Conservation (phyloP, 163 green algal genomes). For the Chloroidium sp. region DNA sequence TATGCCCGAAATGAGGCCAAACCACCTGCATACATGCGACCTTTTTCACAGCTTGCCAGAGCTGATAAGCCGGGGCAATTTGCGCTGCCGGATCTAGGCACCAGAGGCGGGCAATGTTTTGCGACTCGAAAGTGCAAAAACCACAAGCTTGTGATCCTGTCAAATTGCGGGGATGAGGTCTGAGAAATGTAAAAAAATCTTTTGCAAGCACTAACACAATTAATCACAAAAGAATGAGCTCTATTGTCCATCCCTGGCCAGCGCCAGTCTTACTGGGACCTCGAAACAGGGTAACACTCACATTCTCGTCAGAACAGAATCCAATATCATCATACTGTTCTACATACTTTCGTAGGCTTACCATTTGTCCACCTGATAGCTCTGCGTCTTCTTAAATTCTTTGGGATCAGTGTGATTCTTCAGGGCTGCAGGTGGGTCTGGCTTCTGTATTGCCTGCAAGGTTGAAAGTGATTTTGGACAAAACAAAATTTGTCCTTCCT, state of each 20-base stretch:
- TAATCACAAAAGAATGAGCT: no score
- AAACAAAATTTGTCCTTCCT: neutral
- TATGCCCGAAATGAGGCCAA: conserved; percentile 22
- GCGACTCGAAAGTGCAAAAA: no score
- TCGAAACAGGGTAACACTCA: no score
- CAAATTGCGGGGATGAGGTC: no score
- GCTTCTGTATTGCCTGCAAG: conserved; percentile 27
- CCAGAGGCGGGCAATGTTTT: no score
- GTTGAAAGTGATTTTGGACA: neutral
- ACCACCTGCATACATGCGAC: conserved; percentile 22
- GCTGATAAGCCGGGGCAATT: neutral
- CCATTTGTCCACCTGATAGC: conserved; percentile 71
- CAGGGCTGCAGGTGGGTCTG: conserved; percentile 29
- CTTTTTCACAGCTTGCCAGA: neutral
- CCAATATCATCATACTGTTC: neutral
- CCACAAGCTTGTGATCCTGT: no score
- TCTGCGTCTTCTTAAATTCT: conserved; percentile 51
- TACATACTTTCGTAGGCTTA: neutral
- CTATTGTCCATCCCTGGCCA: no score
- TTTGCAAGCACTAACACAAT: no score
- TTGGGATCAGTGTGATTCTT: conserved; percentile 22
- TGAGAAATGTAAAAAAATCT: no score
- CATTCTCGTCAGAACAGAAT: neutral
- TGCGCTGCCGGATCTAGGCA: no score
- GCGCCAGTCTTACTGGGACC: no score